These are phyloP conservation scores for Ophiostoma perfectum DNA, from an alignment of 2,329 filamentous ascomycete genomes.

Conservation along the genomic window DNA sequence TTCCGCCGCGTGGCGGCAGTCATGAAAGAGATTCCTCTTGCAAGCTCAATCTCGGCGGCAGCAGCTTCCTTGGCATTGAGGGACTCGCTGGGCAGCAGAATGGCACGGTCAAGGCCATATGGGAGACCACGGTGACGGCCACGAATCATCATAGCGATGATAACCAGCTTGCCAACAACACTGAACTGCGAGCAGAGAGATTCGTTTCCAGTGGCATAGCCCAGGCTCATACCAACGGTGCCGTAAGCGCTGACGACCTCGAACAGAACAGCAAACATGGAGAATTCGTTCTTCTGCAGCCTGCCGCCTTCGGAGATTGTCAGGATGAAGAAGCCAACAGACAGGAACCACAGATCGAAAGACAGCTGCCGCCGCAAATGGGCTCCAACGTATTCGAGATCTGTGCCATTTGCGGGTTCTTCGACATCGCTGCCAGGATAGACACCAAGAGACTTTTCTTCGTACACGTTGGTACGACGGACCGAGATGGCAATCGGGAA, in stretches of 20 bases:
- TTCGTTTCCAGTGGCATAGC: conserved; percentile 68
- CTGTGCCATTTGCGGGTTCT: conserved; percentile 48
- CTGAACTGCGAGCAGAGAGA: conserved; percentile 80
- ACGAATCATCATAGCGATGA: conserved; percentile 64
- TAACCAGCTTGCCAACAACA: conserved; percentile 63
- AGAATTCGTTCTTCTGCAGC: conserved; percentile 59
- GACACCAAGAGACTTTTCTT: conserved; percentile 78
- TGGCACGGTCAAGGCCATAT: conserved; percentile 59
- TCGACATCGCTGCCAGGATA: conserved; percentile 50
- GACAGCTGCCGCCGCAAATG: conserved; percentile 91
- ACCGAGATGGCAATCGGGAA: conserved; percentile 96
- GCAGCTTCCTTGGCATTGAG: conserved; percentile 50
- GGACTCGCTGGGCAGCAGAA: conserved; percentile 53
- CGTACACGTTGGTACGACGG: conserved; percentile 91
- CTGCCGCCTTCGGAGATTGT: conserved; percentile 76
- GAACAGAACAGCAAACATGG: conserved; percentile 68
- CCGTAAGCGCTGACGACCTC: conserved; percentile 89
- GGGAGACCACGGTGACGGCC: conserved; percentile 64
- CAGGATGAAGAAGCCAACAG: conserved; percentile 87
- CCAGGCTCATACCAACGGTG: conserved; percentile 85
- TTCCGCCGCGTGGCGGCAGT: conserved; percentile 34
- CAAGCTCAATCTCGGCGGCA: conserved; percentile 36
- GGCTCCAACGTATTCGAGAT: conserved; percentile 78
- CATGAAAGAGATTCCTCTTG: conserved; percentile 22
- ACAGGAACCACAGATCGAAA: conserved; percentile 97